Evolutionary conservation across 192 early-diverging fungal genomes (phyloP).

Genomic region (Podila clonocystis): DNA sequence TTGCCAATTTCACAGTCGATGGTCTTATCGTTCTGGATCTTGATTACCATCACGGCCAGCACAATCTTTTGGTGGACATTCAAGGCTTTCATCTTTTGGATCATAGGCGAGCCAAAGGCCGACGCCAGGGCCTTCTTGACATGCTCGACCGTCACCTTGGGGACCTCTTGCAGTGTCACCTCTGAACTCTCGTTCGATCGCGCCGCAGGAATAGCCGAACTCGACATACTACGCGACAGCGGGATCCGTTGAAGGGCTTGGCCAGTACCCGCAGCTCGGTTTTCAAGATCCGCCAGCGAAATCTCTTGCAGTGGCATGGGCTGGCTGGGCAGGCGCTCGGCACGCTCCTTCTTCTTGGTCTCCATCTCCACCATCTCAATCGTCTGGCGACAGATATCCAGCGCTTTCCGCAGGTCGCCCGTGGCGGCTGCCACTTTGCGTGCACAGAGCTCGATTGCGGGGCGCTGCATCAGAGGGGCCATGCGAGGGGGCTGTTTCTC

Average conservation of each 20-base stretch:
- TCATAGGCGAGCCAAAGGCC: slow-evolving; percentile 67
- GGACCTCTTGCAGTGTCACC: slow-evolving; percentile 48
- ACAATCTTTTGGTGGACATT: slow-evolving; percentile 88
- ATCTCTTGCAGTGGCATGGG: slow-evolving; percentile 21
- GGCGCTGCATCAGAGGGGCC: slow-evolving; percentile 76
- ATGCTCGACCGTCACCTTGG: slow-evolving; percentile 85
- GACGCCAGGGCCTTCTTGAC: slow-evolving; percentile 73
- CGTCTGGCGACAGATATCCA: slow-evolving; percentile 88
- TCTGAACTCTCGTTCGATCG: slow-evolving; percentile 16
- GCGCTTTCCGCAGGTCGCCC: slow-evolving; percentile 82
- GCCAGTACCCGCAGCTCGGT: slow-evolving; percentile 18
- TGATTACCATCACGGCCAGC: slow-evolving; percentile 62
- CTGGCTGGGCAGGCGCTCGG: slow-evolving; percentile 49
- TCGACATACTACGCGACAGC: slow-evolving; percentile 3
- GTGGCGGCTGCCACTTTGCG: slow-evolving; percentile 89
- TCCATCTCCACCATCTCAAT: slow-evolving; percentile 86
- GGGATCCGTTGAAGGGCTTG: background rate
- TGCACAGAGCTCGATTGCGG: slow-evolving; percentile 92
- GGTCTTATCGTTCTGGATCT: slow-evolving; percentile 58
- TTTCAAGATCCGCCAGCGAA: slow-evolving; percentile 22
- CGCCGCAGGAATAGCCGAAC: slow-evolving; percentile 4
- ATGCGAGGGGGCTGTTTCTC: background rate
- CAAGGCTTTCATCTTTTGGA: slow-evolving; percentile 73
- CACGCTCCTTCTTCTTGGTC: slow-evolving; percentile 54
- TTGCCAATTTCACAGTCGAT: slow-evolving; percentile 59